A percentile compares a stretch with the other conserved stretches of the same genome.
Conservation (phyloP, 163 green algal species). For the Prototheca wickerhamii region DNA sequence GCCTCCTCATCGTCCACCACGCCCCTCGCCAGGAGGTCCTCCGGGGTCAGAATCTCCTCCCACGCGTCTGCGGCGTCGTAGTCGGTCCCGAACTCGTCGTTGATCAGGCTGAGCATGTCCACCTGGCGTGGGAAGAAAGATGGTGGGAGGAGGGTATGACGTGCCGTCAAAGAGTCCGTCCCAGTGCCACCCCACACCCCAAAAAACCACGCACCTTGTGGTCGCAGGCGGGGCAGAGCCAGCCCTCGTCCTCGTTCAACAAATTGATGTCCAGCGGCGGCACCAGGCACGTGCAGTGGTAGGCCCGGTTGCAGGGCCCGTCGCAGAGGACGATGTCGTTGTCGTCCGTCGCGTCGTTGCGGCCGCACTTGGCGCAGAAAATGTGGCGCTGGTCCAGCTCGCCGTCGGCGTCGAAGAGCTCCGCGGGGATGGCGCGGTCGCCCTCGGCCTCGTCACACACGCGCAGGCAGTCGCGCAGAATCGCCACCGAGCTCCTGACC, state of each 20-base stretch:
- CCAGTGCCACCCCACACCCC: not conserved
- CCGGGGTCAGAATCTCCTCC: slow-evolving; percentile 27
- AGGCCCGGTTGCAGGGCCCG: slow-evolving; percentile 76
- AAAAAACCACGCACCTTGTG: slow-evolving; percentile 48
- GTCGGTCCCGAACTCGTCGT: slow-evolving; percentile 43
- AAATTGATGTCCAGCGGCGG: slow-evolving; percentile 50
- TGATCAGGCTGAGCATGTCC: slow-evolving; percentile 45
- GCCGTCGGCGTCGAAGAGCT: slow-evolving; percentile 54
- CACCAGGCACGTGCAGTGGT: slow-evolving; percentile 67
- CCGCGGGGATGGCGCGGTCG: slow-evolving; percentile 26
- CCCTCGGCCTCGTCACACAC: slow-evolving; percentile 52
- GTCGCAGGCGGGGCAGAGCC: slow-evolving; percentile 75
- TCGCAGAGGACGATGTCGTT: slow-evolving; percentile 94
- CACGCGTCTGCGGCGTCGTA: slow-evolving; percentile 41
- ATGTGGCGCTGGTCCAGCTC: slow-evolving; percentile 64
- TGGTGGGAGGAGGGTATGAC: not conserved
- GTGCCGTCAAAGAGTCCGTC: not conserved
- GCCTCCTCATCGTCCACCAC: not conserved
- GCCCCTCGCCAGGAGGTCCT: slow-evolving; percentile 6
- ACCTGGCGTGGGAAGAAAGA: slow-evolving; percentile 23
- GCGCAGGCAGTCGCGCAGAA: slow-evolving; percentile 45
- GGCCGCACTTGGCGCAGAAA: slow-evolving; percentile 68
- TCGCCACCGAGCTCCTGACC: slow-evolving; percentile 39
- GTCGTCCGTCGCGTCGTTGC: slow-evolving; percentile 50
- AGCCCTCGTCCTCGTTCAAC: slow-evolving; percentile 68